Base-by-base conservation (phyloP, 2,329 filamentous ascomycete genomes). In the Colletotrichum endophyticum region DNA sequence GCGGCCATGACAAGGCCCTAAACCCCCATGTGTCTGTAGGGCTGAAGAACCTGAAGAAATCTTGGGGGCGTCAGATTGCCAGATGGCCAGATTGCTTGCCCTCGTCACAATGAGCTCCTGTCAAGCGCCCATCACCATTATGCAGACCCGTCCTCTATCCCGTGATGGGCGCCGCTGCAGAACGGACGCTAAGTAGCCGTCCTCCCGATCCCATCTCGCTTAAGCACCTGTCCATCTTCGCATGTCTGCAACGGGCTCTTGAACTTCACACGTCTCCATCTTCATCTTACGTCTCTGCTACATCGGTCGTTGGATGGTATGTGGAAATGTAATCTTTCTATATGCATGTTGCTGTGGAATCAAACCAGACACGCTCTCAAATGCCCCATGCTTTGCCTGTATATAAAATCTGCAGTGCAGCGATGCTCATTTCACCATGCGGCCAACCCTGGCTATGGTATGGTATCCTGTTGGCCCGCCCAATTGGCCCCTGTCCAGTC, bases 321-420 rank as follows among this genome's bases (percentile, higher is more conserved):
- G n/a, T 32, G 15, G 12, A 53, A 28, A 30, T 36, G 15, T 11
- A 15, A 61, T 64, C 59, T 69, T 70, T 34, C 30, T 73, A 68
- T 61, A 66, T 69, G 64, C 19, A 61, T 39, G 57, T 44, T 69
- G 30, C 28, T 61, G 34, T 22, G 28, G 59, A 73, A 76, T 61
- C 64, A 73, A 68, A 63, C 32, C 70, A 67, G 53, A 72, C 73
- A 63, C 70, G 73, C 73, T 63, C 56, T 72, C 25, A 34, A 27
- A 73, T 73, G 64, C 63, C 62, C 63, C 70, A 70, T 70, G 28
- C n/a, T 30, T 30, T 72, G 36, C 22, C 63, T 67, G 27, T 30
- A 22, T 67, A 12, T 30, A 22, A 36, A 59, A 27, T 72, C 34
- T 66, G 28, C 49, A 57, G 27, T 62, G 57, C 28, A 32, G 57